Conservation (phyloP, 176 grass and related monocot species). For the Chloris gayana region DNA sequence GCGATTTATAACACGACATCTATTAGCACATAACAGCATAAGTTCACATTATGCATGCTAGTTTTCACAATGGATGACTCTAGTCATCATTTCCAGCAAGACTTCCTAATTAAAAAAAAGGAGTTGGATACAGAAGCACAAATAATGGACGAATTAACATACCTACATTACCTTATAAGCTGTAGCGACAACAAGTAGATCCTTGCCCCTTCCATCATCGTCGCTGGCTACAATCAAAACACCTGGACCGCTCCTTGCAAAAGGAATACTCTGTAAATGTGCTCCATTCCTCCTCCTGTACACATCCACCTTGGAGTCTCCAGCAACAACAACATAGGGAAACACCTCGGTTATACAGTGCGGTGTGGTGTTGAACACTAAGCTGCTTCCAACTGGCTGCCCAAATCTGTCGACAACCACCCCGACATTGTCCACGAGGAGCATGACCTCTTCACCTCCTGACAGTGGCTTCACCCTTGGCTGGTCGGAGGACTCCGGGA, state of each 20-base stretch:
- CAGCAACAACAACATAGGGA: constrained; percentile 71
- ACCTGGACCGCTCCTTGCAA: constrained; percentile 45
- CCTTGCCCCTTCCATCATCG: constrained; percentile 43
- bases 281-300: constrained; percentile 75
- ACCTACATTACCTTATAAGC: constrained; percentile 98
- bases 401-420: constrained; percentile 60
- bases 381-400: constrained; percentile 73
- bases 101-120: background rate
- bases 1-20: background rate
- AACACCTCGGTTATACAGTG: constrained; percentile 66
- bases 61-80: background rate
- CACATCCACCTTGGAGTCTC: constrained; percentile 67
- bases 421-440: constrained; percentile 89
- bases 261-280: constrained; percentile 58
- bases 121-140: background rate
- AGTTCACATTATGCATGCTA: background rate
- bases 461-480: constrained; percentile 75
- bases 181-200: constrained; percentile 64
- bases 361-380: constrained; percentile 71
- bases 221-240: constrained; percentile 61
- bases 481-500: constrained; percentile 63
- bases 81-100: background rate
- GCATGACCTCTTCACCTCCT: constrained; percentile 60
- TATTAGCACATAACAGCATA: background rate
- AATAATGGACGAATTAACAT: constrained; percentile 48